Conservation (phyloP, 306 rosid genomes). For the Vigna reflexopilosa region DNA sequence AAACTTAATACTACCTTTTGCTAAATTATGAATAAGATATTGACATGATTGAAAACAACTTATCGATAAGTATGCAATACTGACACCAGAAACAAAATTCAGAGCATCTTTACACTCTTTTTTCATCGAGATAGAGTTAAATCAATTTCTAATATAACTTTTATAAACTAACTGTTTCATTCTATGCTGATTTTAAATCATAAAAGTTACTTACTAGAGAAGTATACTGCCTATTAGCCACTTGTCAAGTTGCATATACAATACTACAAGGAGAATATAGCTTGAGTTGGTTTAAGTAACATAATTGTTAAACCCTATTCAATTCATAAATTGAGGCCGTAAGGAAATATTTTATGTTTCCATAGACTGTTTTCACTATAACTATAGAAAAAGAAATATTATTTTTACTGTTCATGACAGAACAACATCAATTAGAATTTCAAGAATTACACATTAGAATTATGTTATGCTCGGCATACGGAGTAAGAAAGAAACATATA, state of each 20-base stretch:
- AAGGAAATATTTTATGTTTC: neutral
- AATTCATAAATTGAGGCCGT: slow-evolving; percentile 7
- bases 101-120: neutral
- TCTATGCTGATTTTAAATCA: slow-evolving; percentile 2
- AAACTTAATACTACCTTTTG: slow-evolving; percentile 1
- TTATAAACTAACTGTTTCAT: neutral
- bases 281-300: slow-evolving; percentile 5
- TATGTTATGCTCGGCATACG: neutral
- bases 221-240: neutral
- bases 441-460: slow-evolving; percentile 2
- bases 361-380: neutral
- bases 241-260: neutral
- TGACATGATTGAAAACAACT: slow-evolving; percentile 7
- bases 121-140: neutral
- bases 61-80: slow-evolving; percentile 12
- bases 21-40: slow-evolving; percentile 10
- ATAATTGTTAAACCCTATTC: slow-evolving; percentile 8
- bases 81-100: slow-evolving; percentile 16
- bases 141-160: neutral
- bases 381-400: neutral
- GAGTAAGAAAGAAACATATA: slow-evolving; percentile 3
- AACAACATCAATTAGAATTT: neutral
- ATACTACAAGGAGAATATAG: slow-evolving; percentile 3
- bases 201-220: slow-evolving; percentile 10
- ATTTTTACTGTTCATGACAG: neutral